Evolutionary conservation across 768 basidiomycete species (phyloP), one percentile per base, ranked within the genome.

Genomic region (Boletus huronensis): DNA sequence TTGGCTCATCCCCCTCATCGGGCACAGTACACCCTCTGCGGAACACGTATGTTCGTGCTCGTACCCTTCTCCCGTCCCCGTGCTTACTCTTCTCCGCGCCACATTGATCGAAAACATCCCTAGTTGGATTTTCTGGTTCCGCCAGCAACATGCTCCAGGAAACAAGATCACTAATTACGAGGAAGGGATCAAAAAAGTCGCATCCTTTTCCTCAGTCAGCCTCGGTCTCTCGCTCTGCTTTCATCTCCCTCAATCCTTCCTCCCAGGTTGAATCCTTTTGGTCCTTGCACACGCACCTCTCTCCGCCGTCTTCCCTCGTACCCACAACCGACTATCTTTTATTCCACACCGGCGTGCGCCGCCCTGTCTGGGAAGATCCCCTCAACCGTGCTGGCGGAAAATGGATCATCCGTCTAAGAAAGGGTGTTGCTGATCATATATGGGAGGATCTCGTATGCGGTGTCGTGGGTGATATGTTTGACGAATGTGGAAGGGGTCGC

Each of bases 301-400:
- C 86, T 6, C 84, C 91, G 0, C 93, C 95, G 1, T 93, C 91
- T 1, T 79, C 81, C 13, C 80, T 98, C 25, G 79, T 83, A 11
- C 88, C 94, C 6, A 96, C 93, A 3, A 96, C 95, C 5, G 96
- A 98, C 73, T 92, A 96, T 58, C 84, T 98, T 31, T 81, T 97
- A 59, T 97, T 98, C 76, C 91, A 94, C 62, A 77, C 83, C 3
- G 86, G 85, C 38, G 79, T 98, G 53, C 85, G 87, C 23, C 81
- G 92, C 40, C 95, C 96, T 1, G 88, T 96, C 3, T 98, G 96
- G 96, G 96, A 98, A 69, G 94, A 97, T 70, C 88, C 93, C 14
- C 76, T 93, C 52, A 97, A 97, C 69, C 70, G 84, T 46, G 69
- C 83, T 16, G 95, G 95, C 26, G 95, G 94, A 4, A 96, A 95